Base-by-base conservation (phyloP, 345 rosid species). In the Ricinus communis region DNA sequence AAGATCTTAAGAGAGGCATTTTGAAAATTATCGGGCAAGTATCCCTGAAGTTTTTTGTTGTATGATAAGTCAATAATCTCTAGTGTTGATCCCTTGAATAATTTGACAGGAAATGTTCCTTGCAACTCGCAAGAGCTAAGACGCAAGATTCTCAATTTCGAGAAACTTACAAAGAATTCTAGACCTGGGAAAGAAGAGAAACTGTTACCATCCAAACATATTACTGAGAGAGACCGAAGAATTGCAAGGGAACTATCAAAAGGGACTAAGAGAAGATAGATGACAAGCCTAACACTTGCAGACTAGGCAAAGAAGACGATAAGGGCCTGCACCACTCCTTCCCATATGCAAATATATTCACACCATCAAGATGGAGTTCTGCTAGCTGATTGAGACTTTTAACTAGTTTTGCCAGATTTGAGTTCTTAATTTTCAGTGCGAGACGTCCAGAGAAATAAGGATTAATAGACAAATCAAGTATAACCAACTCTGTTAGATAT, bases 261-360 rank as follows among this genome's bases (percentile, higher is more conserved):
- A 10, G 78, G 76, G 33, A 77, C 91, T 0, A 74, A 64, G 57
- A 84, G 76, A 28, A 8, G 18, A 71, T 85, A 86, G 25, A 38
- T 13, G 43, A n/a, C 81, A 82, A 70, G 77, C 92, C 85, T 72
- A 86, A 54, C 7, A 33, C 81, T 60, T 33, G 65, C 62, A 86
- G 64, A 30, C 79, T 71, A 2, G 73, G 74, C 66, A 83, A 28
- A 0, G 77, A 75, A 5, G 79, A 72, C 3, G 84, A 81, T 9
- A 81, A 24, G 5, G 71, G 78, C 28, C 55, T 69, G 51, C 87
- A 52, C 83, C 80, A 85, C 16, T 73, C 70, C 4, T 38, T 52
- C 38, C 85, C 81, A 0, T 0, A 18, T 9, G 66, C 83, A 54
- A 85, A 77, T 62, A 85, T 49, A 33, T 54, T 47, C 0, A 81